These are phyloP conservation scores for Suillus luteus DNA, from an alignment of 768 basidiomycete species.

Conservation along the genomic window DNA sequence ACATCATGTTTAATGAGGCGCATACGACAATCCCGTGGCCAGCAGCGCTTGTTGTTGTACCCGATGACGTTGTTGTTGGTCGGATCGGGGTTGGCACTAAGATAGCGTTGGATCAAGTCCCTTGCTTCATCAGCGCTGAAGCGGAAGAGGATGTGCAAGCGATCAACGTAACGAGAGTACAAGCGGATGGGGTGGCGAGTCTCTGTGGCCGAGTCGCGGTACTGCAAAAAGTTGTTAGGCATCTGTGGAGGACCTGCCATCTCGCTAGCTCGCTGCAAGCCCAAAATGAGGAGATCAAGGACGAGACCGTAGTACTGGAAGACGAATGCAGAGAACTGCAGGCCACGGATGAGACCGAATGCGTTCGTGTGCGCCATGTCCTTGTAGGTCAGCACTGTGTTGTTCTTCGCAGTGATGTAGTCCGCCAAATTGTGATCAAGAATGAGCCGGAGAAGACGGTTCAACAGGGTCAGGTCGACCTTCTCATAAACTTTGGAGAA, in stretches of 20 bases:
- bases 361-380: constrained; percentile 99
- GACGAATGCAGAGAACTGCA: constrained; percentile 98
- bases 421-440: constrained; percentile 98
- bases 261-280: constrained; percentile 96
- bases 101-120: constrained; percentile 96
- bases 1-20: constrained; percentile 99
- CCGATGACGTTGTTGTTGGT: constrained; percentile 99
- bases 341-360: constrained; percentile 94
- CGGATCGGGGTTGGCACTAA: constrained; percentile 96
- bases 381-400: constrained; percentile 92
- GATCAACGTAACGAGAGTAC: constrained; percentile 96
- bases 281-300: constrained; percentile 92
- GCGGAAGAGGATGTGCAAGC: constrained; percentile 93
- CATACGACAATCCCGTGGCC: constrained; percentile 99
- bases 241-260: constrained; percentile 98
- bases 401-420: constrained; percentile 99
- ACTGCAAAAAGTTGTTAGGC: constrained; percentile 99
- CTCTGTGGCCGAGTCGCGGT: constrained; percentile 92
- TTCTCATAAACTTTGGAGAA: constrained; percentile 99
- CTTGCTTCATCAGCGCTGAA: constrained; percentile 97
- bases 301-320: constrained; percentile 99
- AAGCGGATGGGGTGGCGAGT: constrained; percentile 97
- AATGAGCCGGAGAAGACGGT: constrained; percentile 93
- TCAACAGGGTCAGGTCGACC: constrained; percentile 94
- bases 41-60: constrained; percentile 99